Base-by-base conservation (phyloP, 176 grass and related monocot species). In the Oropetium thomaeum region DNA sequence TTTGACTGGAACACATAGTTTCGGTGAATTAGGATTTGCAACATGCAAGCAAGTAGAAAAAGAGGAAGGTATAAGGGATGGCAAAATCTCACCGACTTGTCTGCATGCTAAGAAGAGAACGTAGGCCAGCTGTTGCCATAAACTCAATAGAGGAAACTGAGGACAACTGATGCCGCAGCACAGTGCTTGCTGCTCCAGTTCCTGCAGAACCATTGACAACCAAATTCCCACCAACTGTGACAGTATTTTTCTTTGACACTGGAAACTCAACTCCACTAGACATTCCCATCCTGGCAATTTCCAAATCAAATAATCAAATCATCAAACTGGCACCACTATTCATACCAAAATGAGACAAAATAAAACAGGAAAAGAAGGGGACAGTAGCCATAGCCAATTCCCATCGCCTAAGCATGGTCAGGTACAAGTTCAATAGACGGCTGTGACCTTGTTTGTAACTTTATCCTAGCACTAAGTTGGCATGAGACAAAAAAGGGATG, bases 211-310 rank as follows among this genome's bases (percentile, higher is more conserved):
- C 91, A 69, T 74, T 86, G 58, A 95, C 91, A 75, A 43, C 82
- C 85, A 99, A 84, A 75, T 95, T 94, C 70, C 91, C 96, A 68
- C 87, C 87, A 79, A 92, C 33, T 66, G 74, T 69, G 25, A 93
- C 63, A 28, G 83, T 75, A 70, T 99, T 88, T 60, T 58, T 67
- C 84, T 95, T 99, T 75, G 96, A 99, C n/a, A 95, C 61, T 57
- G 90, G 96, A 58, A 90, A 86, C 54, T 92, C 82, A 66, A 99
- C 67, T 83, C 90, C 76, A 81, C 89, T 92, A 48, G 82, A 83
- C 96, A 99, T 99, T 52, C 73, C 87, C 91, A 99, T 99, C 84
- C 95, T 94, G 71, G 25, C 61, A 82, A 89, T 88, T 69, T 73
- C 68, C 47, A 78, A 85, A 73, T 66, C 11, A 64, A 79, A 79